A percentile compares a stretch with the other conserved stretches of the same genome.
Conservation (phyloP, 768 basidiomycete genomes). For the Nevesoporus exiguus region DNA sequence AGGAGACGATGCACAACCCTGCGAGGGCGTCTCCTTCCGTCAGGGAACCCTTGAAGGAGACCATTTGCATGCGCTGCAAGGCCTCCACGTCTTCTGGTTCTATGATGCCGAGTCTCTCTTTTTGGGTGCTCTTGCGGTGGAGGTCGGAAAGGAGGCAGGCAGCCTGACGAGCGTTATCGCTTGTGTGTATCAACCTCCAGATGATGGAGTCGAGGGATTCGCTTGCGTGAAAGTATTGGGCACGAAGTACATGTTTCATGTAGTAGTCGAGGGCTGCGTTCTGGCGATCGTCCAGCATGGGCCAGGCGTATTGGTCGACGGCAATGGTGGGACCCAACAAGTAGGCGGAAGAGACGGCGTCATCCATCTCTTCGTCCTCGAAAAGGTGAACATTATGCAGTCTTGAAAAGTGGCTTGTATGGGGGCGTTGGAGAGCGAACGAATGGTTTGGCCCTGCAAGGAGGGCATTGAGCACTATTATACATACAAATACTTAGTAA, state of each 20-base stretch:
- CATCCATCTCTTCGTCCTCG: slow-evolving; percentile 14
- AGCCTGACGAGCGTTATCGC: slow-evolving; percentile 50
- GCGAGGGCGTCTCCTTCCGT: slow-evolving; percentile 75
- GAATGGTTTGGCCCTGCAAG: slow-evolving; percentile 43
- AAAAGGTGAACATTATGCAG: slow-evolving; percentile 9
- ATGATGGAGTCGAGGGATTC: slow-evolving; percentile 44
- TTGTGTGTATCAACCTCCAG: slow-evolving; percentile 45
- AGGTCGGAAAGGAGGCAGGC: slow-evolving; percentile 62
- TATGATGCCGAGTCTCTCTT: slow-evolving; percentile 18
- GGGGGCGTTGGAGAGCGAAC: slow-evolving; percentile 26
- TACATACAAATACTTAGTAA: slow-evolving; percentile 67
- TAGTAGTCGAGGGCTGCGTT: slow-evolving; percentile 41
- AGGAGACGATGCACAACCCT: slow-evolving; percentile 70
- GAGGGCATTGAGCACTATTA: slow-evolving; percentile 61
- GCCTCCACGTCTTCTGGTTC: slow-evolving; percentile 24
- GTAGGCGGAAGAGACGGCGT: slow-evolving; percentile 24
- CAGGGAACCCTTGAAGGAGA: slow-evolving; percentile 20
- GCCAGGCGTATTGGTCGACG: slow-evolving; percentile 13
- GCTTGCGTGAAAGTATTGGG: slow-evolving; percentile 71
- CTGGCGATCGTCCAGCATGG: slow-evolving; percentile 17
- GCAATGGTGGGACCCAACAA: slow-evolving; percentile 6
- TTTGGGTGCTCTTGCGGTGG: slow-evolving; percentile 38
- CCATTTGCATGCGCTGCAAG: slow-evolving; percentile 25
- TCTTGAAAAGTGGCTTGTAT: slow-evolving; percentile 28
- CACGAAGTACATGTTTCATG: slow-evolving; percentile 55